These are phyloP conservation scores for Diplotaxis tenuifolia DNA, from an alignment of 345 rosid genomes.

Conservation along the genomic window DNA sequence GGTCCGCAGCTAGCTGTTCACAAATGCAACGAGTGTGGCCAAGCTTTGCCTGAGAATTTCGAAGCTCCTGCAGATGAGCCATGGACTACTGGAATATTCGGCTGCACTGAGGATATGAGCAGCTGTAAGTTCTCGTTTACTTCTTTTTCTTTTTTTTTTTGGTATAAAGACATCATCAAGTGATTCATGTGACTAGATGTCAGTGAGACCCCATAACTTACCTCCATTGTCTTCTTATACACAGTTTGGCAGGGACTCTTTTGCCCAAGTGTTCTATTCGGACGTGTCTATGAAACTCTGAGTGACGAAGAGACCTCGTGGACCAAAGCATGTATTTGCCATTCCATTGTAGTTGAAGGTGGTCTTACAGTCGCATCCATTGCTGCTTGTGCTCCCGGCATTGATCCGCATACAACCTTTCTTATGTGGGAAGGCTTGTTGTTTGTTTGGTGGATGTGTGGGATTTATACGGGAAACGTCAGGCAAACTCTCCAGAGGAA, in stretches of 20 bases:
- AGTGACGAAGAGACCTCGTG: conserved; percentile 84
- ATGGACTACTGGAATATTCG: conserved; percentile 94
- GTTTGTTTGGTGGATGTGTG: conserved; percentile 99
- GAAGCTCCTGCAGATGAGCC: conserved; percentile 85
- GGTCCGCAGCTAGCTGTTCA: conserved; percentile 54
- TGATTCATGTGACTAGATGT: not conserved
- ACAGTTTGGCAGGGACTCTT: conserved; percentile 85
- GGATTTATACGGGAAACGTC: conserved; percentile 83
- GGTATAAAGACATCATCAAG: not conserved
- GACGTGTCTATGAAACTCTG: conserved; percentile 73
- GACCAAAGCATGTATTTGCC: conserved; percentile 83
- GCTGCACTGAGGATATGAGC: conserved; percentile 71
- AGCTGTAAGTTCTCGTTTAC: conserved; percentile 63
- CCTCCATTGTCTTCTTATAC: not conserved
- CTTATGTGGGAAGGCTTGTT: conserved; percentile 82
- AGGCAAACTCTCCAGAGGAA: conserved; percentile 82
- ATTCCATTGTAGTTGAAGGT: conserved; percentile 81
- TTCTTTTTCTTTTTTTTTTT: not conserved
- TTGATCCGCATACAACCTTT: conserved; percentile 74
- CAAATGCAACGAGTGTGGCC: conserved; percentile 95
- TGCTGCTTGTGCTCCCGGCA: conserved; percentile 62
- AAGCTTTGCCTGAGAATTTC: conserved; percentile 75
- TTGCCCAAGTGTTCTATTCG: conserved; percentile 92
- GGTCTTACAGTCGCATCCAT: conserved; percentile 74
- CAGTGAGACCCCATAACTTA: no score